These are phyloP conservation scores for Aschersonia sp. DNA, from an alignment of 2,329 filamentous ascomycete species.

Conservation along the genomic window DNA sequence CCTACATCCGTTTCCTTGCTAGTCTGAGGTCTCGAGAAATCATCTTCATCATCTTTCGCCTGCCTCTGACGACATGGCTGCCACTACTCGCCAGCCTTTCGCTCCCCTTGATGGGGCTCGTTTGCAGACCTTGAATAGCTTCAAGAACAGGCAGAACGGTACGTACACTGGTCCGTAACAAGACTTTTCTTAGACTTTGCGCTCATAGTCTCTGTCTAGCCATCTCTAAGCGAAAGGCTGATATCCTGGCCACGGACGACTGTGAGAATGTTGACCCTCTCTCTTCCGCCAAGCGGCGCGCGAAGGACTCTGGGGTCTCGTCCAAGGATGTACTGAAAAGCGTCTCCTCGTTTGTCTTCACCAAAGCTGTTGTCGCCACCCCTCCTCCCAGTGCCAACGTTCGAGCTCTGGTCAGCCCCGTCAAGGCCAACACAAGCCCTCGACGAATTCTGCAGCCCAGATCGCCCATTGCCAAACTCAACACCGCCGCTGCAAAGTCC, in stretches of 20 bases:
- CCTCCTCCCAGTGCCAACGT: constrained; percentile 16
- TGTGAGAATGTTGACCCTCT: constrained; percentile 47
- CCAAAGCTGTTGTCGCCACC: constrained; percentile 16
- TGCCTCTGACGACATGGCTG: constrained; percentile 29
- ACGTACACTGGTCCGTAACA: constrained; percentile 16
- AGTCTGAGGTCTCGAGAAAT: not conserved
- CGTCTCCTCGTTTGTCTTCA: constrained; percentile 29
- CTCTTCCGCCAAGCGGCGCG: constrained; percentile 43
- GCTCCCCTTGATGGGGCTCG: constrained; percentile 55
- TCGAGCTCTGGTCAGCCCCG: constrained; percentile 16
- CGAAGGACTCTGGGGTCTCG: constrained; percentile 28
- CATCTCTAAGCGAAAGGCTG: constrained; percentile 41
- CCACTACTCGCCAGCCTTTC: constrained; percentile 55
- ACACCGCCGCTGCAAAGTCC: constrained; percentile 28
- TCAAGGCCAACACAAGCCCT: constrained; percentile 16
- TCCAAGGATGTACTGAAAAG: constrained; percentile 36
- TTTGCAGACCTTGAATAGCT: constrained; percentile 55
- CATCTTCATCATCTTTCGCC: not conserved
- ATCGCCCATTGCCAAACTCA: constrained; percentile 33
- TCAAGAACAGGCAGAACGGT: constrained; percentile 69
- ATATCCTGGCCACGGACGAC: constrained; percentile 34
- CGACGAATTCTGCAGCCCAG: constrained; percentile 35
- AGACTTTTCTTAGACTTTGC: not conserved
- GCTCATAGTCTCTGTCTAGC: constrained; percentile 1
- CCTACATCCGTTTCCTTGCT: not conserved